Evolutionary conservation across 192 early-diverging fungal genomes (phyloP).

Genomic region (Pilobolus umbonatus): DNA sequence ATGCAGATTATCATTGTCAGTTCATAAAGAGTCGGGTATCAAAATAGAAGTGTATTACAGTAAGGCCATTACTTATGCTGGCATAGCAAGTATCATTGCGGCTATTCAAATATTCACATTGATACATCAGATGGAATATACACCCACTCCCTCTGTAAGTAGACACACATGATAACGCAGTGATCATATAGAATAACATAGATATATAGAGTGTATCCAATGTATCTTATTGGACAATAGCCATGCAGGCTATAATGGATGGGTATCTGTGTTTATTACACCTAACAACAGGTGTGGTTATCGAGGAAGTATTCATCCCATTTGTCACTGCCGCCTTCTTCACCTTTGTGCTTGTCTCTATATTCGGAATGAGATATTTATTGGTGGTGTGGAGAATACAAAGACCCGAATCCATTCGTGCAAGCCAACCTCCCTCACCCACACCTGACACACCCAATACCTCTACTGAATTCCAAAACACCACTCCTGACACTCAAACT

Average conservation of each 20-base stretch:
- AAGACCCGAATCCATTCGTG: conserved; percentile 46
- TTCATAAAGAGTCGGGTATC: conserved; percentile 36
- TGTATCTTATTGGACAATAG: conserved; percentile 61
- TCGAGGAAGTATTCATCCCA: conserved; percentile 51
- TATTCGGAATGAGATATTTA: conserved; percentile 68
- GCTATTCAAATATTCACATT: conserved; percentile 40
- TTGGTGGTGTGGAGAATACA: conserved; percentile 65
- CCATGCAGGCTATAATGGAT: conserved; percentile 59
- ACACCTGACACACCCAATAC: conserved; percentile 20
- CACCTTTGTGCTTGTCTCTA: conserved; percentile 61
- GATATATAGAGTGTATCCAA: conserved; percentile 48
- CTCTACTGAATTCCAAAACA: conserved; percentile 1
- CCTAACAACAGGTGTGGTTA: conserved; percentile 50
- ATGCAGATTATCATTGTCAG: conserved; percentile 33
- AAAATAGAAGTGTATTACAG: conserved; percentile 48
- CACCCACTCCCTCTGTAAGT: conserved; percentile 61
- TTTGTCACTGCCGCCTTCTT: conserved; percentile 58
- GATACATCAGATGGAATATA: conserved; percentile 60
- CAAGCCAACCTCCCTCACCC: conserved; percentile 25
- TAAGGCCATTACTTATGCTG: conserved; percentile 48
- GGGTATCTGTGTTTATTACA: conserved; percentile 60
- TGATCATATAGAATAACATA: not conserved
- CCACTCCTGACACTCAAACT: not conserved
- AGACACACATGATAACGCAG: too few species aligned
- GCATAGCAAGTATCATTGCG: conserved; percentile 37